A percentile compares a stretch with the other conserved stretches of the same genome.
phyloP scores from a whole-genome alignment of 352 stramenopile genomes.

The Phytophthora europaea region DNA sequence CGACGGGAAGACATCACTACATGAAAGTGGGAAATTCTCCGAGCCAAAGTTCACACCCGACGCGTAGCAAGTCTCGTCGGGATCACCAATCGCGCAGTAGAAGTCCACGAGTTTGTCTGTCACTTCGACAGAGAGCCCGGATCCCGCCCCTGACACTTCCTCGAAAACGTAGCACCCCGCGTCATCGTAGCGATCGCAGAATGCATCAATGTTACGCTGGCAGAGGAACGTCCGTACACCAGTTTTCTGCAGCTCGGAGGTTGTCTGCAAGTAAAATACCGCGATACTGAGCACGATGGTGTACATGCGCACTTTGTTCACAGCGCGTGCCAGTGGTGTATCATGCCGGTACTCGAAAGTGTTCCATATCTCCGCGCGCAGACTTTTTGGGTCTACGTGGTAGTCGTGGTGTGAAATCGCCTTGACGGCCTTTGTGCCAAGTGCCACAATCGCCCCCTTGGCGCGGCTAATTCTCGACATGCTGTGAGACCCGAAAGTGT shows the following conservation, averaged over 20 bases:
- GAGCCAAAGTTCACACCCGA: conserved; percentile 50
- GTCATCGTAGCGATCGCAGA: conserved; percentile 41
- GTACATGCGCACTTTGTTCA: conserved; percentile 46
- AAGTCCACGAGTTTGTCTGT: conserved; percentile 39
- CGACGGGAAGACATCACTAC: conserved; percentile 33
- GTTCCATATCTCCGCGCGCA: conserved; percentile 52
- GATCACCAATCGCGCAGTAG: conserved; percentile 31
- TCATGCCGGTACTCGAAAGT: conserved; percentile 57
- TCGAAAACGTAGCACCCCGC: conserved; percentile 52
- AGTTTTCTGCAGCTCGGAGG: conserved; percentile 58
- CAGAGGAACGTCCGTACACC: conserved; percentile 51
- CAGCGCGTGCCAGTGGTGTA: conserved; percentile 25
- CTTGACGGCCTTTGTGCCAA: conserved; percentile 23
- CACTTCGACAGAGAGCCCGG: conserved; percentile 11
- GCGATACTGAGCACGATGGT: conserved; percentile 55
- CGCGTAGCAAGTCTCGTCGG: conserved; percentile 36
- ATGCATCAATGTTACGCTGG: conserved; percentile 49
- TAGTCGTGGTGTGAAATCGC: conserved; percentile 33
- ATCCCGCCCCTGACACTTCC: conserved; percentile 12
- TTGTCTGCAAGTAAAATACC: conserved; percentile 69
- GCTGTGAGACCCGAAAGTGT: background rate
- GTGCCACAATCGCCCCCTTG: conserved; percentile 31
- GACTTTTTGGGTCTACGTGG: conserved; percentile 35
- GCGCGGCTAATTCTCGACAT: conserved; percentile 31
- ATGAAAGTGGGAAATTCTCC: conserved; percentile 27